A percentile compares a stretch with the other conserved stretches of the same genome.
phyloP scores from a whole-genome alignment of 2,329 filamentous ascomycete species.

The Clathrospora elynae region DNA sequence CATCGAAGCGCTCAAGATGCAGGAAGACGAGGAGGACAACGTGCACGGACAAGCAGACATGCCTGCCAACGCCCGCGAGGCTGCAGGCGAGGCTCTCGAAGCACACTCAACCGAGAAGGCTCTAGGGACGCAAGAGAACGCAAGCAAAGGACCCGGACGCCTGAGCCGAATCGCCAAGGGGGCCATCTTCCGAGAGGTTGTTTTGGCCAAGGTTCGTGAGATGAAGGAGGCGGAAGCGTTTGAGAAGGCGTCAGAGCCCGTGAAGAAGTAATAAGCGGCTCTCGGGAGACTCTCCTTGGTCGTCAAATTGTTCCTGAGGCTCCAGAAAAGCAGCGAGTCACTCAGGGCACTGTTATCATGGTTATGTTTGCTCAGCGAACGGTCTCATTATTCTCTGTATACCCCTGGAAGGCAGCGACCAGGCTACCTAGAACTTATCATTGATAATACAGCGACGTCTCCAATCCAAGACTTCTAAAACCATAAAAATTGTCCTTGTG shows the following conservation, averaged over 20 bases:
- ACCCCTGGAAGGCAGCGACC: conserved; percentile 33
- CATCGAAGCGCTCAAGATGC: conserved; percentile 91
- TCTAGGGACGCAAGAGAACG: conserved; percentile 37
- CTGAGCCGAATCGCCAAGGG: conserved; percentile 65
- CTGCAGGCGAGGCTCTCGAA: conserved; percentile 55
- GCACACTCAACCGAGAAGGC: conserved; percentile 37
- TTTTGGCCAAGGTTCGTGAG: conserved; percentile 89
- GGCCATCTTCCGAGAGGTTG: conserved; percentile 91
- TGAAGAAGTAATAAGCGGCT: conserved; percentile 30
- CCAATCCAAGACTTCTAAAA: no score
- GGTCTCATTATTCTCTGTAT: conserved; percentile 32
- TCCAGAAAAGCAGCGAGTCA: no score
- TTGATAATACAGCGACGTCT: conserved; percentile 11
- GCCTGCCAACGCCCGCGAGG: conserved; percentile 65
- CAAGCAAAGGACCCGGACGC: conserved; percentile 53
- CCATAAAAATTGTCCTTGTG: no score
- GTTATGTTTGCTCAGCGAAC: conserved; percentile 29
- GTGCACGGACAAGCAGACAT: conserved; percentile 63
- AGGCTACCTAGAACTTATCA: conserved; percentile 24
- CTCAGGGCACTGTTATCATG: no score
- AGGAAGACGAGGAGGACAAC: conserved; percentile 84
- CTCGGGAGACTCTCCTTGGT: conserved; percentile 4
- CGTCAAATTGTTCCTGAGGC: conserved; percentile 12
- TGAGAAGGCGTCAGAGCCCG: conserved; percentile 57
- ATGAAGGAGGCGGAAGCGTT: conserved; percentile 84